A percentile compares a stretch with the other conserved stretches of the same genome.
Conservation (phyloP, 2,329 filamentous ascomycete genomes). For the Aureobasidium sp. region DNA sequence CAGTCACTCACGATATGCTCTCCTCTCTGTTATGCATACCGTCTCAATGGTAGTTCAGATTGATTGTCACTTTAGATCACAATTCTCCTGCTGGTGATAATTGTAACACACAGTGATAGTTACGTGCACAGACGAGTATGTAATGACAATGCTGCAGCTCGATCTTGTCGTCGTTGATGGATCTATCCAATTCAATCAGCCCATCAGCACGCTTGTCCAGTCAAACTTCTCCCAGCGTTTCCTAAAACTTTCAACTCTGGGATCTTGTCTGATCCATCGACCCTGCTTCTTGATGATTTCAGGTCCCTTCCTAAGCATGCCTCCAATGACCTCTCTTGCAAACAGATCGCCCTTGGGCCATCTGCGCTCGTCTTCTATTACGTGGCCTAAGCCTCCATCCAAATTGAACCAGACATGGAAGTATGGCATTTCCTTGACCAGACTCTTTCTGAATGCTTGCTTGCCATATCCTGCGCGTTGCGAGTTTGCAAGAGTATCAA, state of each 20-base stretch:
- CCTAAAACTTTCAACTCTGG: constrained; percentile 67
- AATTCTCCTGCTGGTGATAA: no score
- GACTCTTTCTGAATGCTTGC: constrained; percentile 68
- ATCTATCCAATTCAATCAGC: not conserved
- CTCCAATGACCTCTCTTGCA: constrained; percentile 82
- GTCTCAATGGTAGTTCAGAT: no score
- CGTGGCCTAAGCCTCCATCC: constrained; percentile 84
- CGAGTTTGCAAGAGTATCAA: constrained; percentile 68
- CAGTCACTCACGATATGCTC: not conserved
- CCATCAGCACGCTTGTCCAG: constrained; percentile 60
- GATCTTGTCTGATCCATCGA: constrained; percentile 65
- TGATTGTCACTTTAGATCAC: no score
- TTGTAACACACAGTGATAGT: not conserved
- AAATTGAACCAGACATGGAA: constrained; percentile 95
- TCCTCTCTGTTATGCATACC: no score
- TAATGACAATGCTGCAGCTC: not conserved
- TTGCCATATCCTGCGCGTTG: constrained; percentile 63
- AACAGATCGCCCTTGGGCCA: constrained; percentile 94
- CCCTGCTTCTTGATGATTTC: constrained; percentile 87
- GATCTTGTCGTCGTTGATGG: not conserved
- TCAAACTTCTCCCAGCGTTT: constrained; percentile 90
- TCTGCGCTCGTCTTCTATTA: constrained; percentile 75
- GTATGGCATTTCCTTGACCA: constrained; percentile 96
- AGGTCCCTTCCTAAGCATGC: constrained; percentile 77
- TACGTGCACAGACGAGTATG: not conserved